phyloP scores from a whole-genome alignment of 1,139 yeast species.

The Kodamaea suecica region DNA sequence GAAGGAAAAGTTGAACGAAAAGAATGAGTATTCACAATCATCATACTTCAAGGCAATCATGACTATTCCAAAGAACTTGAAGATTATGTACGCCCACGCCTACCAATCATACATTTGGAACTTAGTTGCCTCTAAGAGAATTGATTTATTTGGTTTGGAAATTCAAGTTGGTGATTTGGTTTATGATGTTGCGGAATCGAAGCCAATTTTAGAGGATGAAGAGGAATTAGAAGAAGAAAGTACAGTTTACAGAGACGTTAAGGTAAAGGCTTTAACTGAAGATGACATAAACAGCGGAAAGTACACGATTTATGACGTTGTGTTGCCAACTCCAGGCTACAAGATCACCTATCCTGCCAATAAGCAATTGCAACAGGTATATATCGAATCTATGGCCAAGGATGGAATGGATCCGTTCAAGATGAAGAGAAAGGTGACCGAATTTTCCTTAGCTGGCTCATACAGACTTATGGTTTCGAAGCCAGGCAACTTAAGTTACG shows the following conservation, averaged over 20 bases:
- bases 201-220: conserved; percentile 35
- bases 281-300: conserved; percentile 67
- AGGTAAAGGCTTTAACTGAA: conserved; percentile 69
- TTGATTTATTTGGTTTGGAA: conserved; percentile 64
- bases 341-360: conserved; percentile 81
- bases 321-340: conserved; percentile 92
- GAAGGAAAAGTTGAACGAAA: conserved; percentile 40
- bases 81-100: conserved; percentile 96
- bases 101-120: conserved; percentile 98
- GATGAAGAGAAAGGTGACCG: conserved; percentile 82
- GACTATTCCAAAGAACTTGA: conserved; percentile 87
- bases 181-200: conserved; percentile 27
- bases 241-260: conserved; percentile 47
- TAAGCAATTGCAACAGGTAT: conserved; percentile 55
- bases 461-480: conserved; percentile 74
- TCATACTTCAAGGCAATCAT: conserved; percentile 76
- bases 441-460: conserved; percentile 88
- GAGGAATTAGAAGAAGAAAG: conserved; percentile 65
- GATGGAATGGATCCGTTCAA: conserved; percentile 82
- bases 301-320: conserved; percentile 75
- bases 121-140: conserved; percentile 72
- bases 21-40: conserved; percentile 44
- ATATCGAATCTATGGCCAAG: conserved; percentile 68
- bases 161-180: conserved; percentile 81
- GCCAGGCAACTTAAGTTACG: conserved; percentile 64